Conservation (phyloP, 2,329 filamentous ascomycete genomes). For the Aspergillus texensis region DNA sequence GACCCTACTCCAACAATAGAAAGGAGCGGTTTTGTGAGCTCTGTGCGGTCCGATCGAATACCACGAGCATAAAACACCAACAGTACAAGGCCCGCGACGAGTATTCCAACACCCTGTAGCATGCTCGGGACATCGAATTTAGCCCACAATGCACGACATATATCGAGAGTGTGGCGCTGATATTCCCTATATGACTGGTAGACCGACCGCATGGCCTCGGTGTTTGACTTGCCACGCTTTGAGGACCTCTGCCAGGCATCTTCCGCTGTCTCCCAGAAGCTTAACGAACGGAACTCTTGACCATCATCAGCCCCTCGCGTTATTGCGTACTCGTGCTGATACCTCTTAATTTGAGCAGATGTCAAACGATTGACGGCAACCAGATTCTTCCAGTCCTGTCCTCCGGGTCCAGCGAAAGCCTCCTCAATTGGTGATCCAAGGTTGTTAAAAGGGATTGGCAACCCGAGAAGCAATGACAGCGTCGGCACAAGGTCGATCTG, state of each 20-base stretch:
- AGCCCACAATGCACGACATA: conserved; percentile 87
- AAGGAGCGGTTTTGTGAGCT: conserved; percentile 57
- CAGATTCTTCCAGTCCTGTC: conserved; percentile 74
- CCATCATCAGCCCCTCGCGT: conserved; percentile 70
- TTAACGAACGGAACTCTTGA: conserved; percentile 57
- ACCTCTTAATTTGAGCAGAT: conserved; percentile 83
- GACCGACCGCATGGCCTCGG: conserved; percentile 43
- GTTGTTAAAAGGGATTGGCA: conserved; percentile 96
- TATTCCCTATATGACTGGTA: conserved; percentile 69
- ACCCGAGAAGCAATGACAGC: conserved; percentile 79
- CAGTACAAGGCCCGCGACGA: conserved; percentile 67
- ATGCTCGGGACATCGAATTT: conserved; percentile 88
- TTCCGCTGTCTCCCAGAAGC: conserved; percentile 64
- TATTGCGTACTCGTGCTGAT: conserved; percentile 79
- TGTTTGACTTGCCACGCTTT: conserved; percentile 41
- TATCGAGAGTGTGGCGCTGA: conserved; percentile 73
- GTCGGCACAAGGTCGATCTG: conserved; percentile 98
- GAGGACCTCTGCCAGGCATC: conserved; percentile 53
- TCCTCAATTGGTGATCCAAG: conserved; percentile 91
- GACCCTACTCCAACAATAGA: conserved; percentile 54
- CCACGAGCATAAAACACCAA: conserved; percentile 73
- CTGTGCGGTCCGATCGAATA: conserved; percentile 55
- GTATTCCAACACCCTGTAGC: conserved; percentile 73
- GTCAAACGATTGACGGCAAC: conserved; percentile 75
- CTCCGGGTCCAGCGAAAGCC: conserved; percentile 74